Conservation (phyloP, 2,329 filamentous ascomycete genomes). For the Monosporascus sp. region DNA sequence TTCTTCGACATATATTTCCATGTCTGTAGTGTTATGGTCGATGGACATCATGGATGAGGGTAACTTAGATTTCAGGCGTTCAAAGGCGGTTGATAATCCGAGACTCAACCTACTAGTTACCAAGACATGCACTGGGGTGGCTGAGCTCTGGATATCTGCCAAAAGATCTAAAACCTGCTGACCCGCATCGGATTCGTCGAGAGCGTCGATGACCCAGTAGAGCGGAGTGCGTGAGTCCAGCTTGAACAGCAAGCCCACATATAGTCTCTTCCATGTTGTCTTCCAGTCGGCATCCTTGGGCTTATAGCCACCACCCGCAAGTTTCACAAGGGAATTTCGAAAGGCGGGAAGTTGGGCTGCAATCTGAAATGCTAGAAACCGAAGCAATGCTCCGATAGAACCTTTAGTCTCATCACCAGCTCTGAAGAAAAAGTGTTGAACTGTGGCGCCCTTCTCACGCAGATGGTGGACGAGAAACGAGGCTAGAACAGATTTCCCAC, state of each 20-base stretch:
- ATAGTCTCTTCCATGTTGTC: conserved; percentile 6
- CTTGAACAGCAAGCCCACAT: conserved; percentile 3
- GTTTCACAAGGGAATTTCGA: not conserved
- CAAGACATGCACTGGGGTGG: not conserved
- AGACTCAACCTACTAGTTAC: conserved; percentile 1
- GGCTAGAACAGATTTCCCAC: conserved; percentile 9
- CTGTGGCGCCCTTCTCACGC: not conserved
- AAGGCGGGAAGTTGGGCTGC: conserved; percentile 1
- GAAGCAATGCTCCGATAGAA: not conserved
- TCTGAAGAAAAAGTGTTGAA: conserved; percentile 9
- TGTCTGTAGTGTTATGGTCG: conserved; percentile 6
- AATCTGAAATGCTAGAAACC: conserved; percentile 1
- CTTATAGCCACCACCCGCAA: not conserved
- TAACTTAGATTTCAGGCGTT: not conserved
- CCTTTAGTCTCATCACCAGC: conserved; percentile 5
- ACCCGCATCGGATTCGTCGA: conserved; percentile 5
- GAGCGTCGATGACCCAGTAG: conserved; percentile 13
- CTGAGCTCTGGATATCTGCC: not conserved
- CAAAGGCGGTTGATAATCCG: not conserved
- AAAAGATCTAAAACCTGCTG: conserved; percentile 6
- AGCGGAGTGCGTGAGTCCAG: not conserved
- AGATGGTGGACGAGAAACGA: conserved; percentile 8
- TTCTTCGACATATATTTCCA: conserved; percentile 4
- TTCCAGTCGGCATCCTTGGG: conserved; percentile 5
- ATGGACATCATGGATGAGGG: not conserved